Evolutionary conservation across 2,329 filamentous ascomycete species (phyloP), one percentile per base, ranked within the genome.

Genomic region (Bertia moriformis): DNA sequence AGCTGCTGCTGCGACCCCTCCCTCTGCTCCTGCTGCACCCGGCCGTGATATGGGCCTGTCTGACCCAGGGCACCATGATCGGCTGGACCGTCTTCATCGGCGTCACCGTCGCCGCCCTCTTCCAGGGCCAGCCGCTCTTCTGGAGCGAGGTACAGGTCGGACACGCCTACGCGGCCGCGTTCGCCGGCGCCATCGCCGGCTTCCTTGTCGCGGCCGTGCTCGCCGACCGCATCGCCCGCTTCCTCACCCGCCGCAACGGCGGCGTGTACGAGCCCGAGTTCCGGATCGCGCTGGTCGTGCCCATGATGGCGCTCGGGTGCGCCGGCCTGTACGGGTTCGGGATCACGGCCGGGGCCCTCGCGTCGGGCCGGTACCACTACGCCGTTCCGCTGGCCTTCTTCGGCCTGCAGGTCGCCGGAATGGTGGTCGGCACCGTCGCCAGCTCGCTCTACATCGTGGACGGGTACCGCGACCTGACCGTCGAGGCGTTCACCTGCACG

Each of bases 21-120:
- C 84, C n/a, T 27, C 7, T 84, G 0, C 69, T 95, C 1, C 80
- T 93, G 48, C 56, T 82, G 4, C 88, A 95, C 53, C 88, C 87
- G 0, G 84, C 83, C 4, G n/a, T 27, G 7, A 27, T 27, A 7
- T 94, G 86, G 83, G 68, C 66, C 18, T 68, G 66, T 49, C 65
- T 95, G 3, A 84, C 88, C 38, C 88, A 94, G 66, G 88, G 88
- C 14, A 75, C 83, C 3, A 74, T 94, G 52, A 94, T 95, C 51
- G 89, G 88, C 46, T 96, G 89, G 88, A 93, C 88, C 1, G 84
- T 95, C 14, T 85, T 95, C 52, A 89, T 93, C 46, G 83, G 84
- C 41, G 80, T 91, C 43, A 76, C 91, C 46, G 63, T 93, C 36
- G 82, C 79, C n/a, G 74, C 79, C 42, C 78, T 93, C 47, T 89